Base-by-base conservation (phyloP, 371 early-diverging fungal genomes). In the Apophysomyces trapeziformis region DNA sequence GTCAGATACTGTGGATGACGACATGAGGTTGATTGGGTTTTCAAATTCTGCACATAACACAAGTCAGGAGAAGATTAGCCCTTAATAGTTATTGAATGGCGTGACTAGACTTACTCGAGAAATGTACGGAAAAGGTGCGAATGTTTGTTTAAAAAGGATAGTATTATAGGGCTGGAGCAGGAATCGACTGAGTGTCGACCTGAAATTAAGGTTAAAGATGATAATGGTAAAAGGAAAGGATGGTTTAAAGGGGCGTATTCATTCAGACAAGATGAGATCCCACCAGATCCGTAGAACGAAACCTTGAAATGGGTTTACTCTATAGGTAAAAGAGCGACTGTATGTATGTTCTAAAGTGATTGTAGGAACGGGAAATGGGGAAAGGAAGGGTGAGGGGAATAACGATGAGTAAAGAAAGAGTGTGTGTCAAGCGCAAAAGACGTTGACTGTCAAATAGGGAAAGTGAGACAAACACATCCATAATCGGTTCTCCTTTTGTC, bases 1-100 rank as follows among this genome's bases (percentile, higher is more conserved):
- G 60, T 75, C 75, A 45, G 75, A 68, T 61, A 80, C 64, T 59
- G 80, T 77, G 67, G 80, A 73, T 62, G 77, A 80, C 60, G 80
- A 77, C 80, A 80, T 80, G 69, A 71, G 21, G 2, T 7, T 7
- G 21, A 5, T 18, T 5, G 16, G 9, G 4, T 50, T 50, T 50
- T 21, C 54, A 26, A 50, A 16, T 50, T 21, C 54, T 50, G 32
- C 21, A 50, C 54, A 50, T 50, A 21, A 26, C 21, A 41, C 54
- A 50, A 50, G 21, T 50, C 54, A 50, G 54, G 54, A 50, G 54
- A 16, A 50, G 9, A 21, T 50, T 50, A 50, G 54, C 54, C 54
- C 21, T 5, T 21, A 50, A 50, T 50, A 26, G 35, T 50, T 21
- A 50, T 18, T 50, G 0, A 9, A 50, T 50, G 9, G 54, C 21